Percentiles rank a stretch among this genome's conserved stretches.
Conservation (phyloP, 169 alveolate species). For the Plasmodium knowlesi region DNA sequence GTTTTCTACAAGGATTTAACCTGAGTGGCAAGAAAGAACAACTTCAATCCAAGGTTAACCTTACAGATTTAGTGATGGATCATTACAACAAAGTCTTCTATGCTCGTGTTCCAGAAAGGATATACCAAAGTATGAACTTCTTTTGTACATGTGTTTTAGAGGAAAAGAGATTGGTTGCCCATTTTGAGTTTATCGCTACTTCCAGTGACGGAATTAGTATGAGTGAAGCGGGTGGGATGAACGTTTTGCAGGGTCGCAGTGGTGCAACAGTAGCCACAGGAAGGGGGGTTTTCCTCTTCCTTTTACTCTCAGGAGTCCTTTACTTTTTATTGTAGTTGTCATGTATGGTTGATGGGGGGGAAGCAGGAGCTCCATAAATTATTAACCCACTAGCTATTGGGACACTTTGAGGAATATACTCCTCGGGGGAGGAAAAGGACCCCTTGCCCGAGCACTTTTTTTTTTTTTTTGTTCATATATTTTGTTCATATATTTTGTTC, state of each 20-base stretch:
- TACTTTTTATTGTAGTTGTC: neutral
- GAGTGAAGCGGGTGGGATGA: neutral
- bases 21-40: constrained; percentile 3
- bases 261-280: neutral
- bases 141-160: constrained; percentile 26
- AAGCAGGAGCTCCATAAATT: too few relatives aligned
- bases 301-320: neutral
- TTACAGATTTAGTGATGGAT: constrained; percentile 20
- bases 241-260: neutral
- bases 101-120: neutral
- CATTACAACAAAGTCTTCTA: constrained; percentile 24
- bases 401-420: too few relatives aligned
- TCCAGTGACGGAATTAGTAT: neutral
- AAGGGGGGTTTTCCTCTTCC: neutral
- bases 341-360: neutral
- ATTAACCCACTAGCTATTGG: too few relatives aligned
- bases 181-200: neutral
- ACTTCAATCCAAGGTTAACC: neutral
- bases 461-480: constrained; percentile 12
- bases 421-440: neutral
- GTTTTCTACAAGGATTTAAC: constrained; percentile 46
- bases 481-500: too few relatives aligned
- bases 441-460: neutral
- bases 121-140: neutral
- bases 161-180: neutral